phyloP scores from a whole-genome alignment of 805 yeast species.

The Candida lessepsii region DNA sequence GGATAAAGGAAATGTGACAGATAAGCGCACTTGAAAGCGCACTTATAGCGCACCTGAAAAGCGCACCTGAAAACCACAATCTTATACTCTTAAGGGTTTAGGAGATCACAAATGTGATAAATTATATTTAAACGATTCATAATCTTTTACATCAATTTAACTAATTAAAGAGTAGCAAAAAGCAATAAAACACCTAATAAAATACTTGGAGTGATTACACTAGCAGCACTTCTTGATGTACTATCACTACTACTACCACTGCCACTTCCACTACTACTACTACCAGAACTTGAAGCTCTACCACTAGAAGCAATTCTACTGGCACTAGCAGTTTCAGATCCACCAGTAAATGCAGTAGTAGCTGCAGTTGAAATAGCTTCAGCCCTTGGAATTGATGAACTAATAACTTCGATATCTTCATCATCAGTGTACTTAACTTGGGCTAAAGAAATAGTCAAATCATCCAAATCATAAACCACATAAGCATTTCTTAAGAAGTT shows the following conservation, averaged over 20 bases:
- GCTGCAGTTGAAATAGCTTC: slow-evolving; percentile 47
- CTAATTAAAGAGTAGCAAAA: slow-evolving; percentile 1
- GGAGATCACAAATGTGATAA: no score
- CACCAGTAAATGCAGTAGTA: slow-evolving; percentile 34
- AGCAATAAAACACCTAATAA: not conserved
- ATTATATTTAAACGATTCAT: no score
- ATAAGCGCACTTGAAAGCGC: no score
- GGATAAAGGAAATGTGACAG: no score
- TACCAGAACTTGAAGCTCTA: not conserved
- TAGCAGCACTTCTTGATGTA: not conserved
- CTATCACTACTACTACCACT: not conserved
- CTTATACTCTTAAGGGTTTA: no score
- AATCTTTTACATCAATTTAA: no score
- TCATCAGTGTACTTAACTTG: slow-evolving; percentile 26
- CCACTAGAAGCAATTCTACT: not conserved
- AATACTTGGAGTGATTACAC: not conserved
- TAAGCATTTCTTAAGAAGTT: slow-evolving; percentile 62
- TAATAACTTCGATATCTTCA: slow-evolving; percentile 47
- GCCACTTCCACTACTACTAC: not conserved
- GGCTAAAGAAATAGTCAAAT: slow-evolving; percentile 54
- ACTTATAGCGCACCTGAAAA: no score
- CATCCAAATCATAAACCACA: slow-evolving; percentile 63
- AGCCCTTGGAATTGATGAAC: slow-evolving; percentile 21
- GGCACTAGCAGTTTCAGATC: slow-evolving; percentile 8
- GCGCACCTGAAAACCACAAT: no score